Evolutionary conservation across 2,329 filamentous ascomycete genomes (phyloP), one percentile per base, ranked within the genome.

Genomic region (Fusarium ramigenum): DNA sequence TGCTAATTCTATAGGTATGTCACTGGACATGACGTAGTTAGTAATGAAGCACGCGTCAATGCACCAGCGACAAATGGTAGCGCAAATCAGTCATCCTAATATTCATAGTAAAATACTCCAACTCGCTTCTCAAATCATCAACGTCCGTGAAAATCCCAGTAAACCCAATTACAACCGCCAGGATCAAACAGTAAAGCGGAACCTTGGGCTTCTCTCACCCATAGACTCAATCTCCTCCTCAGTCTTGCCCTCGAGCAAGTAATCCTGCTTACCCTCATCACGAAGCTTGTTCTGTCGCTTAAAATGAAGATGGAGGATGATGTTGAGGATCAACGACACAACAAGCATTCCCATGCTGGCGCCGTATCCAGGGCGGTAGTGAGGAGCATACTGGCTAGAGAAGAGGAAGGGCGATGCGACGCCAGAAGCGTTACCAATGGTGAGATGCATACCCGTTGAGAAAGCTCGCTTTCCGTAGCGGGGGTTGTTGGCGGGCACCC

Each of bases 381-480:
- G 79, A 1, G 87, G 87, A 0, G 81, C 81, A 70, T 87, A 81
- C 21, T 75, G 75, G 7, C 80, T 79, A 2, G 83, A 81, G 64
- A 88, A 89, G 2, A 89, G 79, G 77, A 91, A 92, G 3, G 88
- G 88, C 5, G 88, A 85, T 83, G 91, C 89, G 39, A 92, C 89
- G 4, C 91, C 90, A 23, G 87, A 86, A 46, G 86, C 84, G 71
- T 92, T 92, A 14, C 89, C 90, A 60, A 91, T 85, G 7, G 85
- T 90, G 21, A 92, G 80, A 76, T 91, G 89, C 66, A 92, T 74
- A 1, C 89, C 90, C 0, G 86, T 90, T 0, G 89, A 90, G 12
- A 88, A 88, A 0, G 90, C 89, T 30, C 90, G 83, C 79, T 92
- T 92, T 16, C 89, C 90, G 70, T 92, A 92, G 7, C 90, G 84